Evolutionary conservation across 2,329 filamentous ascomycete species (phyloP).

Genomic region (Aspergillus fijiensis): DNA sequence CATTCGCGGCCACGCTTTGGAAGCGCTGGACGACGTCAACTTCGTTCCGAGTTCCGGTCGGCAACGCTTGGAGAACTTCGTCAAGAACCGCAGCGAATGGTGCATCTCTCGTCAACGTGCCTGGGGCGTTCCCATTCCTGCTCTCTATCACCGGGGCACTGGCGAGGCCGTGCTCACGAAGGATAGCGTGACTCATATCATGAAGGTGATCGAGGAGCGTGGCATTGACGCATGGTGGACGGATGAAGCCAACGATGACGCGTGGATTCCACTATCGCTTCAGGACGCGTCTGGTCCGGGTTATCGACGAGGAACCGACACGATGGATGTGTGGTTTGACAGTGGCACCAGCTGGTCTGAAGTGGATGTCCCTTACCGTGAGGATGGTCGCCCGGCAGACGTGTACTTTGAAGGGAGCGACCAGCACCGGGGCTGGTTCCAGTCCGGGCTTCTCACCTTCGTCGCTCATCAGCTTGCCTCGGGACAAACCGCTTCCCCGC

Average conservation of each 20-base stretch:
- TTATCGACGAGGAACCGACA: conserved; percentile 80
- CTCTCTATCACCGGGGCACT: conserved; percentile 68
- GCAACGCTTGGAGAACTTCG: conserved; percentile 76
- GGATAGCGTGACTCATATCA: conserved; percentile 80
- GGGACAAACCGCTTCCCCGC: conserved; percentile 31
- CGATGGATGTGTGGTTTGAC: conserved; percentile 99
- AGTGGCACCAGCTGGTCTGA: conserved; percentile 89
- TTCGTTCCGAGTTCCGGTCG: conserved; percentile 78
- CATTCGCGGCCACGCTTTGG: conserved; percentile 73
- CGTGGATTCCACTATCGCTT: conserved; percentile 72
- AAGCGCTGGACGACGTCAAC: conserved; percentile 66
- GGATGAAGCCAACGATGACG: conserved; percentile 69
- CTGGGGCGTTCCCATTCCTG: conserved; percentile 96
- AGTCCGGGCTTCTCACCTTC: conserved; percentile 87
- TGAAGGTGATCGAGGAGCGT: conserved; percentile 70
- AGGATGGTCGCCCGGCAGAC: conserved; percentile 58
- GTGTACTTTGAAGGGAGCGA: conserved; percentile 93
- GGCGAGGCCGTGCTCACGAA: conserved; percentile 77
- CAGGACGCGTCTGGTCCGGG: conserved; percentile 41
- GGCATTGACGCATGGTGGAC: conserved; percentile 96
- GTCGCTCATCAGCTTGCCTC: conserved; percentile 59
- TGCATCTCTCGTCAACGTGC: conserved; percentile 94
- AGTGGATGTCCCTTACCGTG: conserved; percentile 37
- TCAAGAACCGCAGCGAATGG: conserved; percentile 89
- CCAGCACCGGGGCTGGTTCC: conserved; percentile 98